A percentile compares a stretch with the other conserved stretches of the same genome.
These are phyloP conservation scores for Lichtheimia ramosa DNA, from an alignment of 371 early-diverging fungal species.

Conservation along the genomic window DNA sequence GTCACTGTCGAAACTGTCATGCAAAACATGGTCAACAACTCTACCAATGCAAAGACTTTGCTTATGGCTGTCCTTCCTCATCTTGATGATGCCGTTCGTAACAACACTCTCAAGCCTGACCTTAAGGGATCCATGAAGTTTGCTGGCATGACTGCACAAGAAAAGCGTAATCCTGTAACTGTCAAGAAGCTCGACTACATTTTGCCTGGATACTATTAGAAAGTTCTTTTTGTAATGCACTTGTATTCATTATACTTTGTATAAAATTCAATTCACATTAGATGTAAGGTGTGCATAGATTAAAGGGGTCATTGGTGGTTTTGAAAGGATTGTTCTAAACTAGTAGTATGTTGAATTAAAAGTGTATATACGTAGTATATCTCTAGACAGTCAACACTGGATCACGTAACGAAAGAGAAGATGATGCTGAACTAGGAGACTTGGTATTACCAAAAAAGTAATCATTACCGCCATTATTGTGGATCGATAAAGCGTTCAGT, in stretches of 20 bases:
- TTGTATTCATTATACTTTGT: conserved; percentile 3
- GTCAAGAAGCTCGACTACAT: conserved; percentile 78
- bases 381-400: neutral
- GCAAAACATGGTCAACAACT: conserved; percentile 85
- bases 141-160: conserved; percentile 73
- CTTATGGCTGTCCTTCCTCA: conserved; percentile 78
- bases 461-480: neutral
- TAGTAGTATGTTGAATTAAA: too few species aligned
- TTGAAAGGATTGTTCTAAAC: too few species aligned
- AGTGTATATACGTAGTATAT: too few species aligned
- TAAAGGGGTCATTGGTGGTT: neutral
- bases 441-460: neutral
- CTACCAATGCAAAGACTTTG: conserved; percentile 80
- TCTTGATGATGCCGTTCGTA: conserved; percentile 64
- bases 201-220: conserved; percentile 75
- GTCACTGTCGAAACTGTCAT: conserved; percentile 94
- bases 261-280: neutral
- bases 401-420: conserved; percentile 3
- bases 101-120: conserved; percentile 39
- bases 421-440: neutral
- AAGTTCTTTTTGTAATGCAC: neutral
- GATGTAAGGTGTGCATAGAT: too few species aligned
- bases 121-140: conserved; percentile 76
- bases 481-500: neutral
- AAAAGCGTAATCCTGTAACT: conserved; percentile 71